Evolutionary conservation across 164 flowering plant genomes (phyloP).

Genomic region (Stephania japonica): DNA sequence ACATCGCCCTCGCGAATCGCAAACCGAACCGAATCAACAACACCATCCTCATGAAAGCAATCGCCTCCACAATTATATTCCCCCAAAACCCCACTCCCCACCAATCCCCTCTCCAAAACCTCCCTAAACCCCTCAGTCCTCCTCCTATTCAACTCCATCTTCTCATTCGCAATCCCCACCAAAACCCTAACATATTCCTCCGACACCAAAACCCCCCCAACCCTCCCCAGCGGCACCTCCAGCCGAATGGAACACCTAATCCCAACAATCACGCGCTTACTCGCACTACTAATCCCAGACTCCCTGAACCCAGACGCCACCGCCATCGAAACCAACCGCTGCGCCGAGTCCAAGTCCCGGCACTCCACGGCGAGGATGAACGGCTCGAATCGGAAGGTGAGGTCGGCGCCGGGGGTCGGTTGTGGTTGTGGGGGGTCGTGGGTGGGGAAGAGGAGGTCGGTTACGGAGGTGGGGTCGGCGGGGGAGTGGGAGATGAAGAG

Average conservation of each 20-base stretch:
- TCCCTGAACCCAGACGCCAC: conserved; percentile 72
- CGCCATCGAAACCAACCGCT: conserved; percentile 55
- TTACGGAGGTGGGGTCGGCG: conserved; percentile 43
- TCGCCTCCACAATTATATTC: conserved; percentile 7
- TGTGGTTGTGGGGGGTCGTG: neutral
- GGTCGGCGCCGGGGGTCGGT: conserved; percentile 17
- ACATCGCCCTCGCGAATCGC: conserved; percentile 10
- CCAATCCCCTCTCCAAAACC: conserved; percentile 28
- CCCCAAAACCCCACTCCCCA: neutral
- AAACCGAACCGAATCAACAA: conserved; percentile 4
- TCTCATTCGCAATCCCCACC: conserved; percentile 67
- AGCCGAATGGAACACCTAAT: conserved; percentile 75
- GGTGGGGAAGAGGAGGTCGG: conserved; percentile 38
- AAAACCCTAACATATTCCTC: conserved; percentile 60
- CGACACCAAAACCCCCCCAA: conserved; percentile 41
- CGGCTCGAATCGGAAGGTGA: conserved; percentile 84
- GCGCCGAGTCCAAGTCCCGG: conserved; percentile 48
- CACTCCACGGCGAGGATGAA: conserved; percentile 80
- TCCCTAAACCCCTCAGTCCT: conserved; percentile 58
- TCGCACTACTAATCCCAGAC: conserved; percentile 61
- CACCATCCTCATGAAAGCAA: conserved; percentile 5
- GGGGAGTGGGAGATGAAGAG: conserved; percentile 62
- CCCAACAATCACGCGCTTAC: conserved; percentile 67
- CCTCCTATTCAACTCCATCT: conserved; percentile 61
- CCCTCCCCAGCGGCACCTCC: conserved; percentile 77